Evolutionary conservation across 352 stramenopile species (phyloP).

Genomic region (Phytophthora lateralis): DNA sequence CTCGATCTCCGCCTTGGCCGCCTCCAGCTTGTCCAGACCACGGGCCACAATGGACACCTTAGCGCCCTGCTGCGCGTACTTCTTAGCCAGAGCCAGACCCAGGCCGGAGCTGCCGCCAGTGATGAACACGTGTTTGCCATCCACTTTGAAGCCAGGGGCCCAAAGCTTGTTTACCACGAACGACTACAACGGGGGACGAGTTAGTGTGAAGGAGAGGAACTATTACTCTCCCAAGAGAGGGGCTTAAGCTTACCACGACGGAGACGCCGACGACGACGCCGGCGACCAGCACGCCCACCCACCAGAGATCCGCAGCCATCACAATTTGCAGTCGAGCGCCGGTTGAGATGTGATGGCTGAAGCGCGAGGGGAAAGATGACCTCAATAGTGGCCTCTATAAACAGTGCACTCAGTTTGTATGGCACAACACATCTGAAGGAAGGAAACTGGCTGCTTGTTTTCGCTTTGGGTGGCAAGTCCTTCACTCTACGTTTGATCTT

Average conservation of each 20-base stretch:
- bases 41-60: conserved; percentile 81
- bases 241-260: conserved; percentile 53
- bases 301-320: conserved; percentile 53
- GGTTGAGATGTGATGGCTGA: conserved; percentile 11
- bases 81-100: conserved; percentile 67
- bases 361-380: conserved; percentile 1
- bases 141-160: conserved; percentile 71
- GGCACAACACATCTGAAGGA: not conserved
- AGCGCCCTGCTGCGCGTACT: conserved; percentile 69
- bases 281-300: conserved; percentile 47
- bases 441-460: not conserved
- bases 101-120: conserved; percentile 75
- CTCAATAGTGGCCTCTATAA: conserved; percentile 18
- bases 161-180: conserved; percentile 65
- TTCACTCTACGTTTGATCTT: too few relatives aligned
- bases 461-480: not conserved
- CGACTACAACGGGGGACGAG: conserved; percentile 39
- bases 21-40: conserved; percentile 59
- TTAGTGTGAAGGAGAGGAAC: conserved; percentile 2
- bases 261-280: conserved; percentile 55
- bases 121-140: conserved; percentile 85
- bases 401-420: not conserved
- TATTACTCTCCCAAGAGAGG: not conserved
- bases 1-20: conserved; percentile 69
- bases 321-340: not conserved